A percentile compares a stretch with the other conserved stretches of the same genome.
Conservation (phyloP, 2,329 filamentous ascomycete species). For the Orbilia brochopaga region DNA sequence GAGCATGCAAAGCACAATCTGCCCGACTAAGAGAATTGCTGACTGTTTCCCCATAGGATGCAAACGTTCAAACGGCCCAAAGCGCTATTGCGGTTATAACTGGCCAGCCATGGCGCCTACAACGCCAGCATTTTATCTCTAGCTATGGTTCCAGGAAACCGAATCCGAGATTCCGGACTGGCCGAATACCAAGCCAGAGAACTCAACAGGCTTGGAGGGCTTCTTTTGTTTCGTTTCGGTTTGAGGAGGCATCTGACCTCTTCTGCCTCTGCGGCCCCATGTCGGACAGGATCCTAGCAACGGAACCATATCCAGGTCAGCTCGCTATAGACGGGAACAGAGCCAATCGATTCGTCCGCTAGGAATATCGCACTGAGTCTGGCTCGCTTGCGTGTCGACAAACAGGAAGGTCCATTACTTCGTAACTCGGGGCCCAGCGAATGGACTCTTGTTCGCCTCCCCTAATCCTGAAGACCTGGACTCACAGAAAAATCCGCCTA, state of each 20-base stretch:
- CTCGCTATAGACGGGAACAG: not conserved
- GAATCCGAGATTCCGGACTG: slow-evolving; percentile 48
- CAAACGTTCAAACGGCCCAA: not conserved
- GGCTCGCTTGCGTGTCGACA: slow-evolving; percentile 41
- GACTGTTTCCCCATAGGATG: not conserved
- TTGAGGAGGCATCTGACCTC: slow-evolving; percentile 44
- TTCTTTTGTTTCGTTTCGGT: slow-evolving; percentile 49
- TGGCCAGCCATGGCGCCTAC: slow-evolving; percentile 7
- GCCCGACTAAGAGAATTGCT: not conserved
- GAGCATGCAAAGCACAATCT: not conserved
- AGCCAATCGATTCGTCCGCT: slow-evolving; percentile 1
- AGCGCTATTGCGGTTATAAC: not conserved
- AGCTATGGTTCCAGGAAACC: slow-evolving; percentile 38
- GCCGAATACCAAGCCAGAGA: slow-evolving; percentile 13
- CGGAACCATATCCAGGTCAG: slow-evolving; percentile 11
- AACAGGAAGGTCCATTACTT: slow-evolving; percentile 27
- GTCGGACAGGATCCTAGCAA: slow-evolving; percentile 33
- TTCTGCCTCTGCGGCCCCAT: slow-evolving; percentile 13
- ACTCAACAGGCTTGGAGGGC: slow-evolving; percentile 13
- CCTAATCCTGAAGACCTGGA: not conserved
- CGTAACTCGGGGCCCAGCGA: not conserved
- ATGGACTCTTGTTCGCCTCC: not conserved
- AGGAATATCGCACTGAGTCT: slow-evolving; percentile 28
- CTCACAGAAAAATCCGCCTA: not conserved
- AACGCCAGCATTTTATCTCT: not conserved